phyloP scores from a whole-genome alignment of 805 yeast species.

The Myxozyma vanderwaltii region DNA sequence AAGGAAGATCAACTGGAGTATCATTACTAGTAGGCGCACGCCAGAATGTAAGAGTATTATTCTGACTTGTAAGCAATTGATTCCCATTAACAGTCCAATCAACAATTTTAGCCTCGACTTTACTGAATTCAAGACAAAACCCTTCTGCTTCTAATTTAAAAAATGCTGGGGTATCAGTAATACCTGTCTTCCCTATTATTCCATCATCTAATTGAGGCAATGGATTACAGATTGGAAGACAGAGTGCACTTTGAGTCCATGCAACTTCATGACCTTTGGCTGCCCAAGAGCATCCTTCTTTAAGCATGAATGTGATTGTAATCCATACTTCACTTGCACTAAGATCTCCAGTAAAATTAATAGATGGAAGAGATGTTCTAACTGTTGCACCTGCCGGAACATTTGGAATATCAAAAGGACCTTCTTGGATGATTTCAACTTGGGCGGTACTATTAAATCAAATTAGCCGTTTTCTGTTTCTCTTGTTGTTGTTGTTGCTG shows the following conservation, averaged over 20 bases:
- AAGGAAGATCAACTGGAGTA: constrained; percentile 35
- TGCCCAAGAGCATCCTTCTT: constrained; percentile 31
- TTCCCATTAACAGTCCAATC: constrained; percentile 18
- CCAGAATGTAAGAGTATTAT: constrained; percentile 38
- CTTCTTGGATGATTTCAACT: neutral
- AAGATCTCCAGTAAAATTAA: neutral
- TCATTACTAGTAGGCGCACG: constrained; percentile 44
- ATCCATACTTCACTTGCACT: constrained; percentile 10
- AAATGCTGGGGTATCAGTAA: neutral
- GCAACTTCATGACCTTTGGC: constrained; percentile 37
- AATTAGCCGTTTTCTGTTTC: no score
- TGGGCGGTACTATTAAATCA: neutral
- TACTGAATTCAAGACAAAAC: constrained; percentile 15
- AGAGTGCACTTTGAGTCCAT: constrained; percentile 37
- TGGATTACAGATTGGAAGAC: neutral
- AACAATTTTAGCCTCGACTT: constrained; percentile 1
- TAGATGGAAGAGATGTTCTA: neutral
- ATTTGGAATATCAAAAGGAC: neutral
- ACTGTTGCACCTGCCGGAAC: neutral
- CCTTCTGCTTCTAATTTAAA: neutral
- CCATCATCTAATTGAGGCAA: neutral
- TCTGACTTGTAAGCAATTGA: constrained; percentile 11
- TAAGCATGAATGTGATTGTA: constrained; percentile 27
- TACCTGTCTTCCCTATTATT: neutral
- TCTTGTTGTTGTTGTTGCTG: no score